Percentiles rank a stretch among this genome's conserved stretches.
Conservation (phyloP, 2,329 filamentous ascomycete species). For the Ambrosiella xylebori region DNA sequence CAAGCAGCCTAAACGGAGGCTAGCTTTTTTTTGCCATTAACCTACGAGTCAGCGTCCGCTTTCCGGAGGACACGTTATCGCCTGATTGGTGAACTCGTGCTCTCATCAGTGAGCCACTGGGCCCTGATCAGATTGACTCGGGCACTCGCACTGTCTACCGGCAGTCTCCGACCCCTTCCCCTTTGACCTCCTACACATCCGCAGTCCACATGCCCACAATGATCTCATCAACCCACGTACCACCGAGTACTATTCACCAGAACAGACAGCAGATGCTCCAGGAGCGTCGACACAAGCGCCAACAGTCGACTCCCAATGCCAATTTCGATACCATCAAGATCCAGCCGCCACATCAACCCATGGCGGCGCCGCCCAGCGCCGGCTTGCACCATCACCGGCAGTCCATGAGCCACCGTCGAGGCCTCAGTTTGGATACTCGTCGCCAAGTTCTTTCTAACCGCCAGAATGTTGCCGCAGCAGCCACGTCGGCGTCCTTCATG, state of each 20-base stretch:
- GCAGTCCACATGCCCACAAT: background rate
- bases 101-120: background rate
- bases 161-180: background rate
- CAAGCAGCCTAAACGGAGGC: background rate
- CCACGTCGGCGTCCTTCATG: conserved; percentile 17
- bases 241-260: conserved; percentile 11
- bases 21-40: background rate
- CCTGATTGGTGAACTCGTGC: background rate
- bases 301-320: conserved; percentile 66
- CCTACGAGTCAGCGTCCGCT: background rate
- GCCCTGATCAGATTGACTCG: background rate
- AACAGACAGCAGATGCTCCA: conserved; percentile 16
- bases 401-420: conserved; percentile 49
- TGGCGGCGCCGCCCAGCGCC: conserved; percentile 14
- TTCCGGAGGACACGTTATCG: background rate
- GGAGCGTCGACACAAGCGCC: conserved; percentile 50
- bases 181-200: background rate
- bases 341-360: conserved; percentile 22
- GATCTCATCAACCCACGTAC: conserved; percentile 8
- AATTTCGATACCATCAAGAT: conserved; percentile 56
- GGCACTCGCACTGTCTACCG: background rate
- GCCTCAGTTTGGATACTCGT: conserved; percentile 66
- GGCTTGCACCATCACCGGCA: conserved; percentile 6
- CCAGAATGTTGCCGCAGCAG: conserved; percentile 14
- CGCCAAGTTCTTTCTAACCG: conserved; percentile 24